These are phyloP conservation scores for Elsinoe australis DNA, from an alignment of 2,329 filamentous ascomycete genomes.

Conservation along the genomic window DNA sequence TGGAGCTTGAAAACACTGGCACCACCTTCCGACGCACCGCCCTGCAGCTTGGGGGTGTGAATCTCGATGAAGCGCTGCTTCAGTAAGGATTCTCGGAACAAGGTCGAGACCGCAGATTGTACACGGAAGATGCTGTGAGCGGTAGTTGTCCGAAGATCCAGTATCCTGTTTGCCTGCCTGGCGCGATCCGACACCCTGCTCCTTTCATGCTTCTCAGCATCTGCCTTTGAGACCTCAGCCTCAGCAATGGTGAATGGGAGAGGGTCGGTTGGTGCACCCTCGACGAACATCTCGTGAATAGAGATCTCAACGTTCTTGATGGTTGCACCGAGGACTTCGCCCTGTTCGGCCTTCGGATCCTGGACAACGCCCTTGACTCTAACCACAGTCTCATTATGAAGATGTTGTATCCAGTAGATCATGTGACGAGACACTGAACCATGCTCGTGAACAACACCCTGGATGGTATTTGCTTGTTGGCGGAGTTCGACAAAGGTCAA, in stretches of 20 bases:
- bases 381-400: constrained; percentile 70
- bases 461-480: constrained; percentile 73
- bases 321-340: constrained; percentile 66
- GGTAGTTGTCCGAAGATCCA: constrained; percentile 77
- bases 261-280: constrained; percentile 53
- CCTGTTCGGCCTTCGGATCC: constrained; percentile 55
- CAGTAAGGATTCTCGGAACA: constrained; percentile 71
- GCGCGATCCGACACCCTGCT: constrained; percentile 63
- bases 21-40: constrained; percentile 82
- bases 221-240: constrained; percentile 54
- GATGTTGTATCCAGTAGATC: constrained; percentile 78
- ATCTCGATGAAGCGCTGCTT: constrained; percentile 80
- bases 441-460: constrained; percentile 66
- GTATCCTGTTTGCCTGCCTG: constrained; percentile 68
- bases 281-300: constrained; percentile 57
- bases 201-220: constrained; percentile 50
- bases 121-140: constrained; percentile 85
- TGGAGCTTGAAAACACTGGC: constrained; percentile 86
- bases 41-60: constrained; percentile 86
- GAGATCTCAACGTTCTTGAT: constrained; percentile 70
- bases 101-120: constrained; percentile 68
- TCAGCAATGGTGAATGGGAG: constrained; percentile 64
- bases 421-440: constrained; percentile 63
- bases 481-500: constrained; percentile 81
- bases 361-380: constrained; percentile 68